These are phyloP conservation scores for Chlorella sp. DNA, from an alignment of 139 green algal species.

Conservation along the genomic window DNA sequence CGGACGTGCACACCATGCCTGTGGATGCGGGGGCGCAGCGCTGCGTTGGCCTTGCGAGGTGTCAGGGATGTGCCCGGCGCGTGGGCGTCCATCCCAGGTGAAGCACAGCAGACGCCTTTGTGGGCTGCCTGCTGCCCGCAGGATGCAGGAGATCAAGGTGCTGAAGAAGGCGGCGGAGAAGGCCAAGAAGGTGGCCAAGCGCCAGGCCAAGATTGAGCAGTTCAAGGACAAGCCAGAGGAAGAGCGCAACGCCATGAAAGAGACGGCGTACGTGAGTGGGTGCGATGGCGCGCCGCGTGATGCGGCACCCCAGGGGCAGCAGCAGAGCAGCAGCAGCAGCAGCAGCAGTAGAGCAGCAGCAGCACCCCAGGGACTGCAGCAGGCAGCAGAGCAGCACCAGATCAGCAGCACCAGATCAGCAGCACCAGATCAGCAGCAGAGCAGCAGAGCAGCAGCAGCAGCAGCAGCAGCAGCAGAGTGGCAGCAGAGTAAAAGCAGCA, in stretches of 20 bases:
- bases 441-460: background rate
- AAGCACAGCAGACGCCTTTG: too few species aligned
- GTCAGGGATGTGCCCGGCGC: background rate
- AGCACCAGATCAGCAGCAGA: background rate
- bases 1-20: background rate
- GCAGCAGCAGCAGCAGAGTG: too few species aligned
- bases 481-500: too few species aligned
- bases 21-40: background rate
- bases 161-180: background rate
- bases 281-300: background rate
- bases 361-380: too few species aligned
- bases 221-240: background rate
- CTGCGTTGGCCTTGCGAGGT: background rate
- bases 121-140: background rate
- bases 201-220: background rate
- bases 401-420: background rate
- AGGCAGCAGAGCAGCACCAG: background rate
- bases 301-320: background rate
- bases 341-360: too few species aligned
- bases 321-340: background rate
- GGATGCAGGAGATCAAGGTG: background rate
- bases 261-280: background rate
- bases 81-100: too few species aligned
- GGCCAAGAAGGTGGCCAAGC: background rate
- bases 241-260: background rate